Evolutionary conservation across 805 yeast genomes (phyloP), one percentile per base, ranked within the genome.

Genomic region (Candida insectalens): DNA sequence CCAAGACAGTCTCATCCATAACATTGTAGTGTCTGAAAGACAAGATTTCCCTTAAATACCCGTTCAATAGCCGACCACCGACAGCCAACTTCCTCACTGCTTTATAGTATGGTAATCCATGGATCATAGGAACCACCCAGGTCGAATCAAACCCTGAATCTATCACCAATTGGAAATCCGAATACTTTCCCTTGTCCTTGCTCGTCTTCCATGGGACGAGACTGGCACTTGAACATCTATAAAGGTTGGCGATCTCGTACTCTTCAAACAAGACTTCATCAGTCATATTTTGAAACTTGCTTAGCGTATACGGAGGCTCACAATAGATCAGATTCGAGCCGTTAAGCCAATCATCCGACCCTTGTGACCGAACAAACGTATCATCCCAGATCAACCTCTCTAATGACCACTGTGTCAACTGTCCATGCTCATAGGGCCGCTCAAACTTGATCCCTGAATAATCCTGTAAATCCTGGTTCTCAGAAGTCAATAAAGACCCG

Each of bases 201-300:
- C 40, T 31, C 6, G 36, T 30, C 31, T 59, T 58, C 77, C 85
- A 83, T 2, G 88, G 87, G 3, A 74, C 67, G 37, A 77, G 65
- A 0, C 74, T 65, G 2, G 71, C 75, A 0, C 74, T 66, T 0
- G 82, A 72, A 16, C 83, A 71, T 38, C 94, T 65, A 42, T 77
- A 81, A 38, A 83, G 69, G 21, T 74, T 69, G 10, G 66, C 66
- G 49, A 92, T 82, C 3, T 84, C 94, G 50, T 79, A 92, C 50
- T 92, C 97, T 55, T 92, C 99, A 59, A 94, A 89, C 1, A 92
- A 70, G 0, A 92, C 81, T 57, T 87, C 95, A 53, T 92, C 97
- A 12, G 84, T 80, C 53, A 82, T 82, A 44, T 76, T 76, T 25
- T 94, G 82, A 21, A 89, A 64, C 34, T 76, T 79, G 2, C 95